Percentiles rank a stretch among this genome's conserved stretches.
Evolutionary conservation across 2,329 filamentous ascomycete genomes (phyloP).

Genomic region (Penicillium digitatum): DNA sequence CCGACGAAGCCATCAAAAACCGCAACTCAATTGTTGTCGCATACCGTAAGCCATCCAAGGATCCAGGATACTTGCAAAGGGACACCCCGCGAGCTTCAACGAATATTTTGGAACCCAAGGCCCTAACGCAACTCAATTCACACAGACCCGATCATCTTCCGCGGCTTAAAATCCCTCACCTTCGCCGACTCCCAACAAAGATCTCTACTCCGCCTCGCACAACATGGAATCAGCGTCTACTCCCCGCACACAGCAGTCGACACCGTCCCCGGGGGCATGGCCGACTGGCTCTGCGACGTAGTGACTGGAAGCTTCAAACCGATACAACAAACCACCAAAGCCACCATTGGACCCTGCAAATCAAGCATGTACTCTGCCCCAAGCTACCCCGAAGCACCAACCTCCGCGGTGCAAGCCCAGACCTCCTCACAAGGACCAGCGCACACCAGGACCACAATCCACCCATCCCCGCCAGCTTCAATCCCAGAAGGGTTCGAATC

Average conservation of each 20-base stretch:
- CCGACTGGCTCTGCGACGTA: constrained; percentile 89
- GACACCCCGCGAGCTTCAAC: neutral
- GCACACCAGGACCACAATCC: constrained; percentile 54
- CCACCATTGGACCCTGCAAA: constrained; percentile 14
- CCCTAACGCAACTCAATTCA: neutral
- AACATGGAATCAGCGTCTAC: constrained; percentile 89
- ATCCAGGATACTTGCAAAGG: neutral
- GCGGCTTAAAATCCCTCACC: constrained; percentile 82
- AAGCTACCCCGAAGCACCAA: constrained; percentile 35
- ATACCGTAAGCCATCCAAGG: constrained; percentile 62
- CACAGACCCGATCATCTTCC: constrained; percentile 92
- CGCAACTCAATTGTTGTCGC: constrained; percentile 76
- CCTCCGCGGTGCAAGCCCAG: constrained; percentile 24
- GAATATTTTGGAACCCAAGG: neutral
- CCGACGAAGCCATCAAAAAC: constrained; percentile 78
- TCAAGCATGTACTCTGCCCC: constrained; percentile 40
- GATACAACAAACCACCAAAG: neutral
- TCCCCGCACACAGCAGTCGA: constrained; percentile 94
- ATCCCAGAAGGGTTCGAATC: constrained; percentile 42
- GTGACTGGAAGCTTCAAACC: constrained; percentile 54
- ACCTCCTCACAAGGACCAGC: constrained; percentile 16
- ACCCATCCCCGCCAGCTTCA: constrained; percentile 41
- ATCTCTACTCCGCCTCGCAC: constrained; percentile 74
- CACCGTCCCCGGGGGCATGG: constrained; percentile 76
- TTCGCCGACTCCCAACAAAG: constrained; percentile 80